A percentile compares a stretch with the other conserved stretches of the same genome.
Conservation (phyloP, 139 green algal genomes). For the Diplosphaera chodatii region DNA sequence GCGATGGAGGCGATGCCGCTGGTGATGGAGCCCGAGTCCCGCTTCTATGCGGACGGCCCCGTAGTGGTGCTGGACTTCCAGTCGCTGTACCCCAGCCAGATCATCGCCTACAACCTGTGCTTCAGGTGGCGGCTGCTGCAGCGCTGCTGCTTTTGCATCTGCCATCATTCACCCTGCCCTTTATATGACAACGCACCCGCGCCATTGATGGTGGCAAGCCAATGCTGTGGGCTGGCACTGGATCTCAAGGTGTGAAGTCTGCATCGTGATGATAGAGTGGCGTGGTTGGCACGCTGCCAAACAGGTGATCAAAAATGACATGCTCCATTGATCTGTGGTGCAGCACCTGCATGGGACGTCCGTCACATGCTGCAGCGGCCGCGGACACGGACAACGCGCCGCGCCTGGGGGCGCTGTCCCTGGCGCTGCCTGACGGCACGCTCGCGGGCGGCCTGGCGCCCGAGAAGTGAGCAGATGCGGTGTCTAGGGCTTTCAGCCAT, state of each 20-base stretch:
- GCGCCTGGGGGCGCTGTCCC: constrained; percentile 20
- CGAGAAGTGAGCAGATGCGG: constrained; percentile 21
- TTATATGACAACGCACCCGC: no score
- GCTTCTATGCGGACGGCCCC: constrained; percentile 76
- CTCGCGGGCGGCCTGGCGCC: constrained; percentile 15
- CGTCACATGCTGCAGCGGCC: constrained; percentile 35
- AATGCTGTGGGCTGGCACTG: no score
- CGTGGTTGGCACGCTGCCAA: no score
- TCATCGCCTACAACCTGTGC: constrained; percentile 99
- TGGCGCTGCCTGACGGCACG: constrained; percentile 9
- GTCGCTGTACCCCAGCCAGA: constrained; percentile 90
- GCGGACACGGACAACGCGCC: not conserved
- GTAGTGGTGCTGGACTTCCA: constrained; percentile 98
- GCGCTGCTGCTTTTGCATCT: no score
- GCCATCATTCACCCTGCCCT: no score
- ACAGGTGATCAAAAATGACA: no score
- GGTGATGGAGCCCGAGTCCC: constrained; percentile 92
- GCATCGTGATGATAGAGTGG: no score
- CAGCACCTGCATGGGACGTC: constrained; percentile 75
- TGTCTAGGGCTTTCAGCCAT: no score
- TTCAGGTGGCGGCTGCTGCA: constrained; percentile 45
- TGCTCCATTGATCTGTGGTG: no score
- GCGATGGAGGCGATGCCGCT: constrained; percentile 90
- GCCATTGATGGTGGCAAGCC: no score
- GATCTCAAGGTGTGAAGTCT: no score